Evolutionary conservation across 306 rosid species (phyloP).

Genomic region (Herpetospermum pedunculosum): DNA sequence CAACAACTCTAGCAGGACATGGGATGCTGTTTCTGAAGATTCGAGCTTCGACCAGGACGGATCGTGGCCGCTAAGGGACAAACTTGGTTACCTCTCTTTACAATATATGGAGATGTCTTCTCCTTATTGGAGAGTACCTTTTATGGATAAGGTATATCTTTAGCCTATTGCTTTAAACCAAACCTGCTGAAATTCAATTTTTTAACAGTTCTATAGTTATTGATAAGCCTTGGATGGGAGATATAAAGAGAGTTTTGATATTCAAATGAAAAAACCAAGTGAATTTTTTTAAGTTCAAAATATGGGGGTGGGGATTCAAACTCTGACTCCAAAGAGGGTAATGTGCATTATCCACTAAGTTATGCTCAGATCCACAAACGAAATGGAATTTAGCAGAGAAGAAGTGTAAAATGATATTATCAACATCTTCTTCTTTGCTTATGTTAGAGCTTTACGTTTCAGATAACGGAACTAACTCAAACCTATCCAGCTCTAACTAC

Average conservation of each 20-base stretch:
- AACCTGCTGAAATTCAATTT: background rate
- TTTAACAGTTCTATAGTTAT: background rate
- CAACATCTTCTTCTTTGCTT: background rate
- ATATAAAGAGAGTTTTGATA: background rate
- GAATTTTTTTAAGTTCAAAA: no score
- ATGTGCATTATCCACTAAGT: no score
- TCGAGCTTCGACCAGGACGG: slow-evolving; percentile 54
- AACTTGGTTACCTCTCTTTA: slow-evolving; percentile 47
- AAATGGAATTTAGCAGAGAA: no score
- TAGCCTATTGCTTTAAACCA: background rate
- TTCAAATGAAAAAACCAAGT: background rate
- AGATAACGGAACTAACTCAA: slow-evolving; percentile 52
- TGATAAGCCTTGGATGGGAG: background rate
- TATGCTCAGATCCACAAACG: no score
- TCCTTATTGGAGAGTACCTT: slow-evolving; percentile 56
- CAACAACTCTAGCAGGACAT: slow-evolving; percentile 56
- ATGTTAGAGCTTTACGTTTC: background rate
- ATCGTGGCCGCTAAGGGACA: slow-evolving; percentile 33
- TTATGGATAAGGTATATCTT: slow-evolving; percentile 45
- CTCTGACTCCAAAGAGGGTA: no score
- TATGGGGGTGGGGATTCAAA: no score
- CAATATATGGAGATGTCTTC: slow-evolving; percentile 44
- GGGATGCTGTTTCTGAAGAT: slow-evolving; percentile 60
- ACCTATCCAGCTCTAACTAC: slow-evolving; percentile 42
- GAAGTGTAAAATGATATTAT: background rate